Evolutionary conservation across 2,329 filamentous ascomycete genomes (phyloP).

Genomic region (Colletotrichum euphorbiae): DNA sequence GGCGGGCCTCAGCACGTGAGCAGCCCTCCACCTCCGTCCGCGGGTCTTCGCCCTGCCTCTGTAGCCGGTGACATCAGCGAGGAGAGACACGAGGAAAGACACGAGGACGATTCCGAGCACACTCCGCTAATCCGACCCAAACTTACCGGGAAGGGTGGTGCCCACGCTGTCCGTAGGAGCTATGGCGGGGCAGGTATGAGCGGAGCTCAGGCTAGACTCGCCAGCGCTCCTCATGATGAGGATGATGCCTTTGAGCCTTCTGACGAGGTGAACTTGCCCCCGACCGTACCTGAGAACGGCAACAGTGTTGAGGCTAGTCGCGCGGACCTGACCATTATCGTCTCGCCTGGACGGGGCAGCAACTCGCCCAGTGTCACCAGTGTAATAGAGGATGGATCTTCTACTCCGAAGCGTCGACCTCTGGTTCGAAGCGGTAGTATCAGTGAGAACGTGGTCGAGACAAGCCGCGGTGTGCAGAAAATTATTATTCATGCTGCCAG

Average conservation of each 20-base stretch:
- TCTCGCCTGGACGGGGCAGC: conserved; percentile 32
- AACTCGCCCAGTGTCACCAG: conserved; percentile 32
- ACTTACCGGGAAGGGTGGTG: conserved; percentile 44
- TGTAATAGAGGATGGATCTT: conserved; percentile 24
- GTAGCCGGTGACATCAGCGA: conserved; percentile 40
- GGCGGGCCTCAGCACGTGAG: conserved; percentile 53
- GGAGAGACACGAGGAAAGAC: not conserved
- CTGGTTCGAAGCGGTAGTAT: conserved; percentile 42
- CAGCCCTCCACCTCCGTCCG: conserved; percentile 34
- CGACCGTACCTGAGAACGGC: conserved; percentile 29
- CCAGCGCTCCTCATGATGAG: conserved; percentile 13
- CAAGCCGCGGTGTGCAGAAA: conserved; percentile 40
- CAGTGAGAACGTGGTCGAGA: conserved; percentile 41
- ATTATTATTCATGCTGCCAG: conserved; percentile 41
- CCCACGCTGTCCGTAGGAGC: conserved; percentile 39
- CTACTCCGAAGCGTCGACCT: conserved; percentile 32
- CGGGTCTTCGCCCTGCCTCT: conserved; percentile 42
- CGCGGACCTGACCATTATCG: conserved; percentile 29
- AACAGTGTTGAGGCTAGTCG: not conserved
- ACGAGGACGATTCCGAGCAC: conserved; percentile 28
- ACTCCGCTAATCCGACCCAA: conserved; percentile 40
- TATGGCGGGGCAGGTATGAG: conserved; percentile 39
- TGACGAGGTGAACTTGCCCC: conserved; percentile 20
- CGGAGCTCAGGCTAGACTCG: conserved; percentile 36
- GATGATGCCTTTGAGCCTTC: conserved; percentile 1